These are phyloP conservation scores for Penstemon newberryi DNA, from an alignment of 257 asterid genomes.

Conservation along the genomic window DNA sequence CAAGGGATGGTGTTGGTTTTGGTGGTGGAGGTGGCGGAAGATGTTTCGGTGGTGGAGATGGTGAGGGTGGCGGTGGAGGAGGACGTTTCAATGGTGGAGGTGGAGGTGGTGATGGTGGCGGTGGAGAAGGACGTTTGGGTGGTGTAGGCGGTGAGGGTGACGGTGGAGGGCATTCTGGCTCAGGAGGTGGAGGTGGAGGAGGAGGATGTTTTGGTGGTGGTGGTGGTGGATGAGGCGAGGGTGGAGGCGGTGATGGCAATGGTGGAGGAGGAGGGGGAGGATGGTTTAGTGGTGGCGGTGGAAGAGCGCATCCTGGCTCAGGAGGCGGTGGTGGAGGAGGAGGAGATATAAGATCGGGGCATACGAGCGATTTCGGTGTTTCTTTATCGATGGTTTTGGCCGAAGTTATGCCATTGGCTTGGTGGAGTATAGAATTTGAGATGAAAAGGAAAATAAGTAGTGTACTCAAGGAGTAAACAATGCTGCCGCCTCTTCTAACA, in stretches of 20 bases:
- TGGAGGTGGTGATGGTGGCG: neutral
- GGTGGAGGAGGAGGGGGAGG: neutral
- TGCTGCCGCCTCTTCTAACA: neutral
- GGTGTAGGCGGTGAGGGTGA: neutral
- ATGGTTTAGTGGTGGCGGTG: neutral
- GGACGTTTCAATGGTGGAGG: neutral
- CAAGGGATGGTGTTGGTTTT: neutral
- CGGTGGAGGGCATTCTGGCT: neutral
- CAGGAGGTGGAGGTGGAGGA: slow-evolving; percentile 4
- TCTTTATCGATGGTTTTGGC: slow-evolving; percentile 21
- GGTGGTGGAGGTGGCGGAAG: neutral
- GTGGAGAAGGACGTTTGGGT: neutral
- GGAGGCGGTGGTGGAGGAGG: slow-evolving; percentile 24
- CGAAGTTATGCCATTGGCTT: slow-evolving; percentile 16
- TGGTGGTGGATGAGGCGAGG: neutral
- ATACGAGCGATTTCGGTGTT: slow-evolving; percentile 25
- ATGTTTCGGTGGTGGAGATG: neutral
- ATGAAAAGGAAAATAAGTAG: slow-evolving; percentile 27
- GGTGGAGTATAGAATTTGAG: slow-evolving; percentile 24
- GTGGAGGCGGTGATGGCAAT: neutral
- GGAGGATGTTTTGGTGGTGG: neutral
- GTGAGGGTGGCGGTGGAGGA: slow-evolving; percentile 16
- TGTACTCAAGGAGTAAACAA: slow-evolving; percentile 5
- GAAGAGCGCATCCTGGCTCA: neutral
- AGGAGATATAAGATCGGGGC: slow-evolving; percentile 29